Evolutionary conservation across 345 rosid species (phyloP).

Genomic region (Chamaenerion angustifolium): DNA sequence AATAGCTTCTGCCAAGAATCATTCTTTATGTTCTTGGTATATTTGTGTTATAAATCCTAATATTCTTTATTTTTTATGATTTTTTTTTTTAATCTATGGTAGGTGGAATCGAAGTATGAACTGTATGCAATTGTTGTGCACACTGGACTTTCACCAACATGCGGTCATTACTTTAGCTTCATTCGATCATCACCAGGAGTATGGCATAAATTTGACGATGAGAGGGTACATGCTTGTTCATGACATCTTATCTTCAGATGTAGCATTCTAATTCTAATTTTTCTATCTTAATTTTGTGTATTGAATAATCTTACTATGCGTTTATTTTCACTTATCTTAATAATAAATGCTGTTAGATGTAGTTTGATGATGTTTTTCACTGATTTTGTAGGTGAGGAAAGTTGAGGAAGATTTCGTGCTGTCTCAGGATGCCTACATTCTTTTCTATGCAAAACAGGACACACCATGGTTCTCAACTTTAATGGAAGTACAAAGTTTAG

Average conservation of each 20-base stretch:
- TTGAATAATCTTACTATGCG: background rate
- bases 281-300: background rate
- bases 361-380: background rate
- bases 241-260: no score
- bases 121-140: conserved; percentile 78
- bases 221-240: conserved; percentile 25
- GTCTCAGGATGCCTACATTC: conserved; percentile 60
- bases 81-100: no score
- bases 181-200: conserved; percentile 50
- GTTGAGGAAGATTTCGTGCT: conserved; percentile 44
- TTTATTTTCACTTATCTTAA: background rate
- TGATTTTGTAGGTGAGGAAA: conserved; percentile 35
- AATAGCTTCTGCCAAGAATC: background rate
- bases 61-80: no score
- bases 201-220: conserved; percentile 70
- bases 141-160: conserved; percentile 33
- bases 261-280: no score
- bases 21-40: no score
- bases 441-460: conserved; percentile 62
- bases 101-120: conserved; percentile 46
- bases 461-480: conserved; percentile 60
- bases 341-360: background rate
- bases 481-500: conserved; percentile 22
- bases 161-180: conserved; percentile 64
- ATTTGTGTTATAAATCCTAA: no score